Evolutionary conservation across 1,284 basidiomycete genomes (phyloP).

Genomic region (Apiotrichum mycotoxinovorans): DNA sequence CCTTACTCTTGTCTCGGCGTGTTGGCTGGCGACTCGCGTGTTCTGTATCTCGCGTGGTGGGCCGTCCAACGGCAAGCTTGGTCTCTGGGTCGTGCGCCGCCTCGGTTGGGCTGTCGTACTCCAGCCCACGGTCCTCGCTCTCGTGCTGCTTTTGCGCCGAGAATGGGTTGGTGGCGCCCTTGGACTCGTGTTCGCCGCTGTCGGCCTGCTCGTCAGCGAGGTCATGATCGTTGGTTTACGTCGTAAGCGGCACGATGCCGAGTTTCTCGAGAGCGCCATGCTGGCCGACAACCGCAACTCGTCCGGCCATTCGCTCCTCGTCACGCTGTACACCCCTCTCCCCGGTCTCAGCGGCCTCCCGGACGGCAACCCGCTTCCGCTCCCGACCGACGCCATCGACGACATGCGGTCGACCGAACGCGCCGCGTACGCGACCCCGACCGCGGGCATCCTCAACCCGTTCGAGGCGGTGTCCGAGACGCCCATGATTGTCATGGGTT

Average conservation of each 20-base stretch:
- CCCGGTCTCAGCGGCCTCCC: constrained; percentile 9
- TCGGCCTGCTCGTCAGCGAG: constrained; percentile 38
- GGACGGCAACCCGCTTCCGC: constrained; percentile 9
- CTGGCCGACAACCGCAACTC: constrained; percentile 14
- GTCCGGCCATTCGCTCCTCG: constrained; percentile 14
- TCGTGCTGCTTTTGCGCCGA: constrained; percentile 62
- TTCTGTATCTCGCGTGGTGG: constrained; percentile 63
- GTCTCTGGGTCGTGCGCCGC: constrained; percentile 68
- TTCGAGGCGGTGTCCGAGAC: neutral
- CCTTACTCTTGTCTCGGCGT: constrained; percentile 67
- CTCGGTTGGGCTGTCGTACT: constrained; percentile 55
- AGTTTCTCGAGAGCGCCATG: constrained; percentile 11
- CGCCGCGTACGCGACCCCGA: constrained; percentile 48
- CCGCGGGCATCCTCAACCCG: constrained; percentile 1
- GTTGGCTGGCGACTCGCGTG: constrained; percentile 70
- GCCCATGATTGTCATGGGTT: neutral
- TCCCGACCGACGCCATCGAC: constrained; percentile 52
- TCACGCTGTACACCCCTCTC: constrained; percentile 12
- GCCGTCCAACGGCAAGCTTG: constrained; percentile 66
- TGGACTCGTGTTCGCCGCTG: constrained; percentile 57
- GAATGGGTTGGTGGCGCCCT: constrained; percentile 69
- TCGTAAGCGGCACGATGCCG: neutral
- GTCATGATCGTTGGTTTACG: constrained; percentile 18
- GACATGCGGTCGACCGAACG: constrained; percentile 68
- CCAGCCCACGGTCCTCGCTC: constrained; percentile 68